A percentile compares a stretch with the other conserved stretches of the same genome.
Conservation (phyloP, 2,329 filamentous ascomycete species). For the Hypoxylon sp. region DNA sequence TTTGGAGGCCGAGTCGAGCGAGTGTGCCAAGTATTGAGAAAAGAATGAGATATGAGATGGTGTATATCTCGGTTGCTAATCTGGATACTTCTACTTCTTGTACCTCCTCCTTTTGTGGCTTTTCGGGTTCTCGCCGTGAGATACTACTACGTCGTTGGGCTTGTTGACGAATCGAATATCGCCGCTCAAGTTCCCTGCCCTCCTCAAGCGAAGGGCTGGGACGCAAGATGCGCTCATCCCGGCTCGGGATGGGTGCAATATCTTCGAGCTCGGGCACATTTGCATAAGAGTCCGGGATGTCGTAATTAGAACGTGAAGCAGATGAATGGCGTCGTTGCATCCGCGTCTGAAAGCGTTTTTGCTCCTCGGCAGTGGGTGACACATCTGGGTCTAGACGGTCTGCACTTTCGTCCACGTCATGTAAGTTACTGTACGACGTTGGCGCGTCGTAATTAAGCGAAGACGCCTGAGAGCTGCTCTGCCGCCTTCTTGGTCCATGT, state of each 20-base stretch:
- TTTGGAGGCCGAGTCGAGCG: constrained; percentile 83
- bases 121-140: constrained; percentile 29
- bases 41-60: constrained; percentile 84
- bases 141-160: constrained; percentile 26
- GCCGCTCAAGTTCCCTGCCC: constrained; percentile 51
- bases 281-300: constrained; percentile 58
- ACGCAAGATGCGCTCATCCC: constrained; percentile 56
- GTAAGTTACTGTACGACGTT: constrained; percentile 44
- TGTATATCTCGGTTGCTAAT: constrained; percentile 74
- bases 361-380: constrained; percentile 18
- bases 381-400: constrained; percentile 35
- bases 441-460: constrained; percentile 50
- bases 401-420: constrained; percentile 43
- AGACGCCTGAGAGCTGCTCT: constrained; percentile 25
- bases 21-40: constrained; percentile 90
- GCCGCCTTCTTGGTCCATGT: constrained; percentile 4
- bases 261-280: constrained; percentile 62
- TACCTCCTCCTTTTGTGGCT: constrained; percentile 28
- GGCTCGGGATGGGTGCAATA: constrained; percentile 63
- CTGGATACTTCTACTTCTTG: constrained; percentile 59
- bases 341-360: constrained; percentile 31
- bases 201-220: constrained; percentile 60
- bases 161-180: constrained; percentile 41
- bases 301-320: constrained; percentile 51
- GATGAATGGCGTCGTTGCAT: constrained; percentile 39